phyloP scores from a whole-genome alignment of 176 grass and related monocot species.

The Hordeum vulgare region DNA sequence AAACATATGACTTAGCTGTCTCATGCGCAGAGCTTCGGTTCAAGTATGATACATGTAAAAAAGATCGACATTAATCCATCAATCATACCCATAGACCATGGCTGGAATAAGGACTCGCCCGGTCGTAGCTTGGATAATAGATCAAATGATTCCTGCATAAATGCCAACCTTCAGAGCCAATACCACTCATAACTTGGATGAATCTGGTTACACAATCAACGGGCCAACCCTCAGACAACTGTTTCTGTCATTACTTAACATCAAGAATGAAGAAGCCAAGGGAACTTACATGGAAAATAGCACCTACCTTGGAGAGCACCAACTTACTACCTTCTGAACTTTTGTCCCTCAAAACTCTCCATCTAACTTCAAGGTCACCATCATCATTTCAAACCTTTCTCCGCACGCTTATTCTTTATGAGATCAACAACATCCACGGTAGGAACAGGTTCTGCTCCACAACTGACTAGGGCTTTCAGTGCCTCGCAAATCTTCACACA shows the following conservation, averaged over 20 bases:
- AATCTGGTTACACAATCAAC: neutral
- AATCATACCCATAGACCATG: conserved; percentile 88
- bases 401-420: conserved; percentile 66
- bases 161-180: neutral
- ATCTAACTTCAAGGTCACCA: conserved; percentile 58
- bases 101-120: conserved; percentile 85
- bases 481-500: conserved; percentile 55
- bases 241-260: neutral
- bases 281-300: conserved; percentile 85
- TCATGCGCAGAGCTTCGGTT: neutral
- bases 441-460: conserved; percentile 43
- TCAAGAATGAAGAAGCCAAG: conserved; percentile 8
- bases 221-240: neutral
- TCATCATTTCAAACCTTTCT: conserved; percentile 45
- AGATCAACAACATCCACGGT: conserved; percentile 43
- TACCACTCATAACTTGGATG: neutral
- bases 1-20: conserved; percentile 6
- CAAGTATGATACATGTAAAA: neutral
- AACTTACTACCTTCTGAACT: conserved; percentile 68
- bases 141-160: conserved; percentile 83
- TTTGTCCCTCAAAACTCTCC: conserved; percentile 81
- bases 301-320: conserved; percentile 77
- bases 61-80: neutral
- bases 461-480: conserved; percentile 46
- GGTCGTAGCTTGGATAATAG: conserved; percentile 69